These are phyloP conservation scores for Glycine tomentella DNA, from an alignment of 306 rosid species.

Conservation along the genomic window DNA sequence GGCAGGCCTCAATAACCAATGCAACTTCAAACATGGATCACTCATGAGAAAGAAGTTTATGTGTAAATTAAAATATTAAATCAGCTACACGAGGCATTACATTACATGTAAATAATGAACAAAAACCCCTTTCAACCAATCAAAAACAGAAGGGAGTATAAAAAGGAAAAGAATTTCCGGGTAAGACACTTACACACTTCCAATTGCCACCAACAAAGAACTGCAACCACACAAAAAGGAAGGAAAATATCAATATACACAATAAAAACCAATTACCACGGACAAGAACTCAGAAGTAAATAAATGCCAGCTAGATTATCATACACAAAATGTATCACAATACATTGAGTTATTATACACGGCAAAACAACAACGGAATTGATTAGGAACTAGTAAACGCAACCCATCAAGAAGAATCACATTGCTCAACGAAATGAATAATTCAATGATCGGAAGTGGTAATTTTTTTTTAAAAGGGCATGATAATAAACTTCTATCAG, in stretches of 20 bases:
- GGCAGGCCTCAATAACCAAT: background rate
- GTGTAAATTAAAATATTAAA: background rate
- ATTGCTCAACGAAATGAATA: background rate
- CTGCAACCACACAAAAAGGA: slow-evolving; percentile 59
- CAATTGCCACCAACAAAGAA: slow-evolving; percentile 98
- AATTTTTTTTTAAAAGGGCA: too few species aligned
- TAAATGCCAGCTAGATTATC: background rate
- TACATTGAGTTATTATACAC: background rate
- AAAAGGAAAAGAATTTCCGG: too few species aligned
- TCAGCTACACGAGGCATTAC: background rate
- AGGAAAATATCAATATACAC: slow-evolving; percentile 21
- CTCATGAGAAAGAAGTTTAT: background rate
- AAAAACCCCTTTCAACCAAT: background rate
- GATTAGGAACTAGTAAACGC: too few species aligned
- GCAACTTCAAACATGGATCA: too few species aligned
- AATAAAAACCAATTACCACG: too few species aligned
- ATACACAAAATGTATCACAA: background rate
- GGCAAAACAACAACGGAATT: too few species aligned
- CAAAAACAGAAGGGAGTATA: background rate
- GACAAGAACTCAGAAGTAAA: background rate
- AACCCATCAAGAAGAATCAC: background rate
- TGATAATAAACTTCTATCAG: too few species aligned
- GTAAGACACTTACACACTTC: slow-evolving; percentile 85
- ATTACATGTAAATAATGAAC: background rate
- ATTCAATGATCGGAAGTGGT: too few species aligned